A percentile compares a stretch with the other conserved stretches of the same genome.
Conservation (phyloP, 176 grass and related monocot genomes). For the Cenchrus americanus region DNA sequence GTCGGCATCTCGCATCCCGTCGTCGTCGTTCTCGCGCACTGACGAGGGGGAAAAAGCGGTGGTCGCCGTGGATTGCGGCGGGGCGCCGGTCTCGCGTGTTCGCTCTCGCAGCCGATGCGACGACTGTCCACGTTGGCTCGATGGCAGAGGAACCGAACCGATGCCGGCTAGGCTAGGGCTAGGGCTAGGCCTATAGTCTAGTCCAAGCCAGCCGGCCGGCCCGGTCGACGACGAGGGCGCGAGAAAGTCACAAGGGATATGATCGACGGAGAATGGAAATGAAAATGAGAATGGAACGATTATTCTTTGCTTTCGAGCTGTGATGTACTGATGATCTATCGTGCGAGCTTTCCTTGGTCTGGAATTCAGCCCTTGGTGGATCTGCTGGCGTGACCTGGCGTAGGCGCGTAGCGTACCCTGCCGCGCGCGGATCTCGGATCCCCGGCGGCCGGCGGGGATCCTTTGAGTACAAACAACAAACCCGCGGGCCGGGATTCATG, state of each 20-base stretch:
- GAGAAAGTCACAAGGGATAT: no score
- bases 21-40: slow-evolving; percentile 7
- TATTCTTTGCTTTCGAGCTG: slow-evolving; percentile 27
- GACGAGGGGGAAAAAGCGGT: neutral
- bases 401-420: no score
- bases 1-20: slow-evolving; percentile 19
- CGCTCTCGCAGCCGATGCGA: neutral
- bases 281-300: no score
- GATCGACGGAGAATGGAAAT: no score
- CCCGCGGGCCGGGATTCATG: slow-evolving; percentile 1
- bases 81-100: neutral
- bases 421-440: neutral
- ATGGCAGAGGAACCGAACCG: slow-evolving; percentile 5
- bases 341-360: slow-evolving; percentile 9
- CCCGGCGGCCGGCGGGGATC: neutral
- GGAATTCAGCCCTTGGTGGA: slow-evolving; percentile 37
- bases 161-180: no score
- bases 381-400: slow-evolving; percentile 31
- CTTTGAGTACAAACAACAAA: slow-evolving; percentile 2
- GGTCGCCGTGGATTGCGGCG: slow-evolving; percentile 38
- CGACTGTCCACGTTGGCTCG: slow-evolving; percentile 17
- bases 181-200: no score
- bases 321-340: neutral
- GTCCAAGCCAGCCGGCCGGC: neutral
- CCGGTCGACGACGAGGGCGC: no score